Evolutionary conservation across 257 asterid genomes (phyloP).

Genomic region (Solanum piurae): DNA sequence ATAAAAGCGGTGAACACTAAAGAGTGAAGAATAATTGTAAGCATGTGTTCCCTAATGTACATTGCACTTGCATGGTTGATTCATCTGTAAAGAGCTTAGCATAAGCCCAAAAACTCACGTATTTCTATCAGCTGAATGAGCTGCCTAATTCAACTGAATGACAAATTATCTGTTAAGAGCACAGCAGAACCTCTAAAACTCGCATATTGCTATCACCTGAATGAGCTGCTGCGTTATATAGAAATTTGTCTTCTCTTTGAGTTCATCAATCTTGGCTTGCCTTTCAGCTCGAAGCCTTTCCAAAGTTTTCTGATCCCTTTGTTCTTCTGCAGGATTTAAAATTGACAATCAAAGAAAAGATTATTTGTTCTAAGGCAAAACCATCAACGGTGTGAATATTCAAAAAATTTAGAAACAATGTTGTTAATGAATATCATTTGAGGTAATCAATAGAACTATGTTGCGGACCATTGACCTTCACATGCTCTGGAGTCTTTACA

Average conservation of each 20-base stretch:
- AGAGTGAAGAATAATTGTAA: not conserved
- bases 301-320: constrained; percentile 65
- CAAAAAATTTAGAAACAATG: not conserved
- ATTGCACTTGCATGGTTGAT: not conserved
- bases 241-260: constrained; percentile 86
- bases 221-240: constrained; percentile 80
- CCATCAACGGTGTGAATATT: not conserved
- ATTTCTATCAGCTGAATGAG: not conserved
- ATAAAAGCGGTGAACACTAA: not conserved
- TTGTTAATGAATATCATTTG: not conserved
- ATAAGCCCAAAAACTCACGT: not conserved
- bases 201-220: constrained; percentile 39
- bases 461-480: not conserved
- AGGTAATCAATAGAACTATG: not conserved
- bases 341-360: not conserved
- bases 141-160: constrained; percentile 17
- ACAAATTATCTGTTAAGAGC: not conserved
- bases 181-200: not conserved
- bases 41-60: not conserved
- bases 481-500: not conserved
- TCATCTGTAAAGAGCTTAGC: not conserved
- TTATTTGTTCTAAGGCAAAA: not conserved
- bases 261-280: constrained; percentile 79
- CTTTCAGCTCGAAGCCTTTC: constrained; percentile 77
- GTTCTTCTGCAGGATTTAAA: constrained; percentile 37